These are phyloP conservation scores for Geranomyces variabilis DNA, from an alignment of 192 early-diverging fungal genomes.

Conservation along the genomic window DNA sequence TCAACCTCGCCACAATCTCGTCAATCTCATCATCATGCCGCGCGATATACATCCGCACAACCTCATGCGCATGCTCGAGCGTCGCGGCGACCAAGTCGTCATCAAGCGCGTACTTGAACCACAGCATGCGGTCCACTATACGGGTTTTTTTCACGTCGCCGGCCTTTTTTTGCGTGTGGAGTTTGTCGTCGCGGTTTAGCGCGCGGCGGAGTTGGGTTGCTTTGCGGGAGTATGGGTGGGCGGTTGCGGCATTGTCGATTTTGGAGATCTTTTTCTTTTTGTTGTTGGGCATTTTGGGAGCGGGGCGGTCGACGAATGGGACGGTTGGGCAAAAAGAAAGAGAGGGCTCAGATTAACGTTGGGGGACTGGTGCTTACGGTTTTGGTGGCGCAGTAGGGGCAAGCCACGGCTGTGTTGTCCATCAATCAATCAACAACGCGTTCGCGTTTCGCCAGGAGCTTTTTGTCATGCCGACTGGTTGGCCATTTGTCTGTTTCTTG, in stretches of 20 bases:
- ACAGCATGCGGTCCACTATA: slow-evolving; percentile 62
- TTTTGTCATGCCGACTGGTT: too few species aligned
- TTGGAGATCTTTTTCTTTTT: slow-evolving; percentile 54
- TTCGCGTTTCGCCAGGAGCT: too few species aligned
- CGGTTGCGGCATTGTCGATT: slow-evolving; percentile 64
- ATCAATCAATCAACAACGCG: too few species aligned
- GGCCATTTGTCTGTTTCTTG: too few species aligned
- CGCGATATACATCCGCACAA: slow-evolving; percentile 58
- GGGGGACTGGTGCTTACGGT: too few species aligned
- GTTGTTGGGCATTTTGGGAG: slow-evolving; percentile 56
- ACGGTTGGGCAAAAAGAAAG: too few species aligned
- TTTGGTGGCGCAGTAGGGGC: too few species aligned
- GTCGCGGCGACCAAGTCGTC: slow-evolving; percentile 40
- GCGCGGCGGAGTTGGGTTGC: slow-evolving; percentile 68
- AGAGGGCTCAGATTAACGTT: too few species aligned
- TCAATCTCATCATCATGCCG: slow-evolving; percentile 66
- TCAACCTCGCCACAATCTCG: slow-evolving; percentile 42
- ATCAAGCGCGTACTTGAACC: slow-evolving; percentile 68
- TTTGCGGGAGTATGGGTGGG: slow-evolving; percentile 78
- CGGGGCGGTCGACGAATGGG: too few species aligned
- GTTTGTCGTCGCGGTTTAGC: slow-evolving; percentile 53
- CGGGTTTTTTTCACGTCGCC: slow-evolving; percentile 40
- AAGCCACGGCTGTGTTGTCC: too few species aligned
- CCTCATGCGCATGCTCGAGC: slow-evolving; percentile 48
- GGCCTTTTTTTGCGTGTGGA: slow-evolving; percentile 49